These are phyloP conservation scores for Pestalotiopsis fici DNA, from an alignment of 2,329 filamentous ascomycete genomes.

Conservation along the genomic window DNA sequence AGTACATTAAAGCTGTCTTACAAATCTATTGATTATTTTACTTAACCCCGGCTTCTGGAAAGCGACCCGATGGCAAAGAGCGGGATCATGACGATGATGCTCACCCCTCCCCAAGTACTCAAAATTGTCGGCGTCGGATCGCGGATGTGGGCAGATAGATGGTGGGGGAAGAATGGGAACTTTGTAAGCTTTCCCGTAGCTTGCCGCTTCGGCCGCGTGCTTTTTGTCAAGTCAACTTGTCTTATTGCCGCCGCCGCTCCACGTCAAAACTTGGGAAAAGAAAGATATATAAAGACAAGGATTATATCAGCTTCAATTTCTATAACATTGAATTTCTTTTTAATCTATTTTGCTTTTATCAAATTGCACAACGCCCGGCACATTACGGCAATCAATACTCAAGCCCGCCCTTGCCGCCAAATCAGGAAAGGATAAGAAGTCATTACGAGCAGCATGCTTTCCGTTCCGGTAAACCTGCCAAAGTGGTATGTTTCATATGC, in stretches of 20 bases:
- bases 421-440: not conserved
- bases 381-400: not conserved
- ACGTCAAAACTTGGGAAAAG: no score
- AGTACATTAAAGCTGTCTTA: no score
- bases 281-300: not conserved
- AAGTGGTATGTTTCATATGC: conserved; percentile 48
- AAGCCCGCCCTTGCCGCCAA: not conserved
- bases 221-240: not conserved
- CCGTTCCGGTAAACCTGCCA: conserved; percentile 50
- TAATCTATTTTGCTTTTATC: not conserved
- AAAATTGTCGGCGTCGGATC: not conserved
- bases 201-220: not conserved
- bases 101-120: not conserved
- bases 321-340: not conserved
- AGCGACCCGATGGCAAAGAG: no score
- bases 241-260: not conserved
- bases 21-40: no score
- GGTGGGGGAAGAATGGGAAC: not conserved
- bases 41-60: no score
- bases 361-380: not conserved
- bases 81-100: no score
- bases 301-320: not conserved
- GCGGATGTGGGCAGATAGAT: not conserved
- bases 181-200: not conserved
- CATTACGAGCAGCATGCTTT: conserved; percentile 1